Evolutionary conservation across 202 grass and related monocot genomes (phyloP).

Genomic region (Setaria italica): DNA sequence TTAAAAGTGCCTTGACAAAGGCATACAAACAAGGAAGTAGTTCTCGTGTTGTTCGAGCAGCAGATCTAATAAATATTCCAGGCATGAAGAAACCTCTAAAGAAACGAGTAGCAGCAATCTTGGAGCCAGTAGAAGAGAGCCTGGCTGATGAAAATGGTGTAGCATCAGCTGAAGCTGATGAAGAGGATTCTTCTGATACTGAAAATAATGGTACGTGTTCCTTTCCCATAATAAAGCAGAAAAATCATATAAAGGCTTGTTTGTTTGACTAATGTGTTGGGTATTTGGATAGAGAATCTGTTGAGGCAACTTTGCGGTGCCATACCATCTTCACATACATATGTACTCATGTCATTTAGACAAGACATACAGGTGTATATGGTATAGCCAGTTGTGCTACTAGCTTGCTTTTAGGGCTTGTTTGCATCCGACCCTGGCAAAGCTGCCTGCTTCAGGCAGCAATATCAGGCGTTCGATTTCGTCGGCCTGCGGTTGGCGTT

Average conservation of each 20-base stretch:
- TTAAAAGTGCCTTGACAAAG: constrained; percentile 92
- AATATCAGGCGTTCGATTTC: too few relatives aligned
- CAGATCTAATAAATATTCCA: constrained; percentile 85
- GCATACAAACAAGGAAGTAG: constrained; percentile 95
- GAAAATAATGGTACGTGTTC: constrained; percentile 65
- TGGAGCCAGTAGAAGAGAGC: constrained; percentile 87
- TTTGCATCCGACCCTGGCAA: too few relatives aligned
- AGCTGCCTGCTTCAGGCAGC: too few relatives aligned
- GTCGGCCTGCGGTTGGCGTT: too few relatives aligned
- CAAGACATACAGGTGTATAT: background rate
- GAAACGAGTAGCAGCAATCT: constrained; percentile 91
- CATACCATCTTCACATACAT: constrained; percentile 4
- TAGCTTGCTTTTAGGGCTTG: background rate
- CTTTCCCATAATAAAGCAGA: background rate
- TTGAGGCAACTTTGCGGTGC: constrained; percentile 3
- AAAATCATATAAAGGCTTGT: background rate
- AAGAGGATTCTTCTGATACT: constrained; percentile 77
- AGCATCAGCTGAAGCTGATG: constrained; percentile 63
- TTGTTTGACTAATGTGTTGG: background rate
- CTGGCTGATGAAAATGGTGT: constrained; percentile 77
- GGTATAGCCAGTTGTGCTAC: background rate
- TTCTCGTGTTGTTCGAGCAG: constrained; percentile 77
- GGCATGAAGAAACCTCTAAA: constrained; percentile 90
- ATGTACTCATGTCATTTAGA: constrained; percentile 1
- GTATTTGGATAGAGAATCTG: constrained; percentile 1